Evolutionary conservation across 2,329 filamentous ascomycete genomes (phyloP).

Genomic region (Chaetomiaceae sp.): DNA sequence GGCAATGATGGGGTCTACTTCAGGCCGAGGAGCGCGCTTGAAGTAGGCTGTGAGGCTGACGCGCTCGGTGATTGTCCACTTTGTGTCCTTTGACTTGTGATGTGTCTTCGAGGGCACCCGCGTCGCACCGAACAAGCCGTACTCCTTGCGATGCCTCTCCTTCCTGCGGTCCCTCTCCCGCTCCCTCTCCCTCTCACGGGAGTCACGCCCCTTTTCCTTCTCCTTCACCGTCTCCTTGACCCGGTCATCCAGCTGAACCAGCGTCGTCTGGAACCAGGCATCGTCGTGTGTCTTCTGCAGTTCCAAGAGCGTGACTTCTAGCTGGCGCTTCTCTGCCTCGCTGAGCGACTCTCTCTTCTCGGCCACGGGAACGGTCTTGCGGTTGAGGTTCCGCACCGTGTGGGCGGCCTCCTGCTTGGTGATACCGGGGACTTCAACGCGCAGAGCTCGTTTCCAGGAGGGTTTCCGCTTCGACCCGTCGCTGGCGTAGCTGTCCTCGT

Average conservation of each 20-base stretch:
- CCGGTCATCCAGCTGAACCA: constrained; percentile 44
- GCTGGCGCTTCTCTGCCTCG: constrained; percentile 37
- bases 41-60: constrained; percentile 45
- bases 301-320: constrained; percentile 37
- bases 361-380: constrained; percentile 28
- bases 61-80: constrained; percentile 35
- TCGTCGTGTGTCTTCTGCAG: constrained; percentile 37
- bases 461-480: constrained; percentile 33
- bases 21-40: constrained; percentile 36
- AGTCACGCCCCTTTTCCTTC: constrained; percentile 20
- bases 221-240: constrained; percentile 28
- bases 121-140: constrained; percentile 2
- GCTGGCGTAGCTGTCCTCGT: constrained; percentile 31
- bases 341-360: constrained; percentile 42
- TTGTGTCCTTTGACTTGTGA: constrained; percentile 22
- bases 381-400: constrained; percentile 37
- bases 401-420: constrained; percentile 36
- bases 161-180: constrained; percentile 3
- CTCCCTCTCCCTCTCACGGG: constrained; percentile 19
- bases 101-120: background rate
- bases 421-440: constrained; percentile 34
- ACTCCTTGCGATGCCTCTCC: constrained; percentile 18
- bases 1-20: constrained; percentile 31
- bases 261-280: constrained; percentile 36
- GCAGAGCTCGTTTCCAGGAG: constrained; percentile 39